These are phyloP conservation scores for Stenogyne calaminthoides DNA, from an alignment of 305 asterid species.

Conservation along the genomic window DNA sequence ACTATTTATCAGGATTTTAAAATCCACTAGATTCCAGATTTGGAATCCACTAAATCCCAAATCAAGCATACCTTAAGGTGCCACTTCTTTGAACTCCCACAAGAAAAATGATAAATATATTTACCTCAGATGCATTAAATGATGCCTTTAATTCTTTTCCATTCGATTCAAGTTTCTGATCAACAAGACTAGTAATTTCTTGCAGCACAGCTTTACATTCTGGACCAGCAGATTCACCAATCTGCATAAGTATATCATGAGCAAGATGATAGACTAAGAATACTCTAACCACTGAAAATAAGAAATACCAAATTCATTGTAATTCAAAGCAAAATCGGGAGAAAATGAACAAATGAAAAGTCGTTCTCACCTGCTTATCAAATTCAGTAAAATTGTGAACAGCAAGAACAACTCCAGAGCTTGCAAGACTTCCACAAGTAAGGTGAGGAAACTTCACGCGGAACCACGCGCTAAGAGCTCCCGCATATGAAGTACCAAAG, in stretches of 20 bases:
- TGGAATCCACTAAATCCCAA: no score
- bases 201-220: slow-evolving; percentile 90
- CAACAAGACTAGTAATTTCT: slow-evolving; percentile 84
- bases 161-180: slow-evolving; percentile 66
- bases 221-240: slow-evolving; percentile 97
- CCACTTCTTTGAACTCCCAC: not conserved
- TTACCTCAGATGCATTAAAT: slow-evolving; percentile 76
- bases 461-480: slow-evolving; percentile 98
- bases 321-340: slow-evolving; percentile 13
- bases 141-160: slow-evolving; percentile 52
- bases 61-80: no score
- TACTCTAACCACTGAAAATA: not conserved
- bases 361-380: slow-evolving; percentile 73
- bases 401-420: slow-evolving; percentile 93
- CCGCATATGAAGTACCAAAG: slow-evolving; percentile 84
- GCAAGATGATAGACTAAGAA: slow-evolving; percentile 29
- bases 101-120: slow-evolving; percentile 8
- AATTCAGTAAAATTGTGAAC: slow-evolving; percentile 81
- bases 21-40: no score
- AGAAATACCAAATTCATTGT: not conserved
- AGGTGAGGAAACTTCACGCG: slow-evolving; percentile 92
- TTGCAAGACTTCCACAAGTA: slow-evolving; percentile 97
- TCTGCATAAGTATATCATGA: slow-evolving; percentile 45
- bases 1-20: no score
- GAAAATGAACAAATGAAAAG: slow-evolving; percentile 6